Percentiles rank a stretch among this genome's conserved stretches.
Conservation (phyloP, 164 flowering plant genomes). For the Warburgia ugandensis region DNA sequence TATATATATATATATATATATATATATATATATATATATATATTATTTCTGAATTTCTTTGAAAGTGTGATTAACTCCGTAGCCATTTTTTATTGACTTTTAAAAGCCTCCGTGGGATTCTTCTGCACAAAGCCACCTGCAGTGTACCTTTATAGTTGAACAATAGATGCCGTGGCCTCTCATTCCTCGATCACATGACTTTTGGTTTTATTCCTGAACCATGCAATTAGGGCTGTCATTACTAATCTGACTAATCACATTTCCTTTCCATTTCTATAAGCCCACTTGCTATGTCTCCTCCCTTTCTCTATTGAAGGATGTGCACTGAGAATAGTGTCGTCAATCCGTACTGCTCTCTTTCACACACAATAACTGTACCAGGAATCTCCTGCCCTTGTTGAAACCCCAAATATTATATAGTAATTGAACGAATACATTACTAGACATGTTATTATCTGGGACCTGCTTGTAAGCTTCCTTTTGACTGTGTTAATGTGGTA, state of each 20-base stretch:
- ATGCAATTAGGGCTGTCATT: too few relatives aligned
- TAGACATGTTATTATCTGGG: too few relatives aligned
- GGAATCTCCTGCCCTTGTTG: slow-evolving; percentile 4
- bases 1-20: too few relatives aligned
- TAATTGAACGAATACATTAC: too few relatives aligned
- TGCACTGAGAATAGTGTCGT: slow-evolving; percentile 5
- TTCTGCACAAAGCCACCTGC: background rate
- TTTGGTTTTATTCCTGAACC: too few relatives aligned
- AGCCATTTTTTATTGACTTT: background rate
- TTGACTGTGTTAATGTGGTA: too few relatives aligned
- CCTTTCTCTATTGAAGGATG: background rate
- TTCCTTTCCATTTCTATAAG: background rate
- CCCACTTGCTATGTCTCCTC: background rate
- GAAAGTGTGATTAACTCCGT: too few relatives aligned
- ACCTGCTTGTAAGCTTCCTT: too few relatives aligned
- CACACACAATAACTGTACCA: slow-evolving; percentile 7
- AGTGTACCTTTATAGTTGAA: background rate
- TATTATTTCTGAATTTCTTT: too few relatives aligned
- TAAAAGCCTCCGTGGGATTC: background rate
- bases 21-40: too few relatives aligned
- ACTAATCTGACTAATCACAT: too few relatives aligned
- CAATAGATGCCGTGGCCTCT: background rate
- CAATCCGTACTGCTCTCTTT: slow-evolving; percentile 6
- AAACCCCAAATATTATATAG: too few relatives aligned
- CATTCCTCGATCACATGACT: slow-evolving; percentile 8